A percentile compares a stretch with the other conserved stretches of the same genome.
These are phyloP conservation scores for Arthrinium phaeospermum DNA, from an alignment of 2,329 filamentous ascomycete genomes.

Conservation along the genomic window DNA sequence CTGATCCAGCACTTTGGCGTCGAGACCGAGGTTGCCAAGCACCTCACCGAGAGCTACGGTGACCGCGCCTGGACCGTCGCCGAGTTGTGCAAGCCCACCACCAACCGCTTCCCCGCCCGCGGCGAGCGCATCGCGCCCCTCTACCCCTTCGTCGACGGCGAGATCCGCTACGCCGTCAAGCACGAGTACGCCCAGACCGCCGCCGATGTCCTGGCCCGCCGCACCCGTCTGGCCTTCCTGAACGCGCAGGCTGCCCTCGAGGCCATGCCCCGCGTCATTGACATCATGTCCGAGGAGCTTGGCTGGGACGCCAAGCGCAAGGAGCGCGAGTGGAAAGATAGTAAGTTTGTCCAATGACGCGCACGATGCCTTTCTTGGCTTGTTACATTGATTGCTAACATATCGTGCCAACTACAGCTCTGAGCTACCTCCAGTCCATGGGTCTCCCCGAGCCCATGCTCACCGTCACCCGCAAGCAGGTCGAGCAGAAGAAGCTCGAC, in stretches of 20 bases:
- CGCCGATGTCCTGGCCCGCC: constrained; percentile 83
- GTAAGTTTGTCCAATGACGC: constrained; percentile 46
- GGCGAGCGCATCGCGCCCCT: constrained; percentile 79
- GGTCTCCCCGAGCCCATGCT: constrained; percentile 67
- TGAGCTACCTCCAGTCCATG: constrained; percentile 68
- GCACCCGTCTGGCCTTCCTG: constrained; percentile 85
- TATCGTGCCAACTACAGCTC: constrained; percentile 45
- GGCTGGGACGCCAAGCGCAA: constrained; percentile 76
- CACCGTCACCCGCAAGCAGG: constrained; percentile 61
- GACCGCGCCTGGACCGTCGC: constrained; percentile 93
- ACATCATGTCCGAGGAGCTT: constrained; percentile 86
- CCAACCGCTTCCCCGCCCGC: constrained; percentile 80
- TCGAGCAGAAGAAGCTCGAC: constrained; percentile 65
- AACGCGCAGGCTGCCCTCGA: constrained; percentile 92
- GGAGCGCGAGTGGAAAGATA: constrained; percentile 81
- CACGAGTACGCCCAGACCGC: constrained; percentile 94
- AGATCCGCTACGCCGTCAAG: constrained; percentile 84
- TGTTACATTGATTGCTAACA: constrained; percentile 16
- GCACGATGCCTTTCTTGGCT: background rate
- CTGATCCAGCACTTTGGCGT: constrained; percentile 92
- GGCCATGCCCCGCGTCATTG: constrained; percentile 82
- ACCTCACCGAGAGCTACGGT: constrained; percentile 86
- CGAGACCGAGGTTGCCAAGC: constrained; percentile 90
- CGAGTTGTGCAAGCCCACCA: constrained; percentile 76
- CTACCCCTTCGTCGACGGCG: constrained; percentile 91